Conservation (phyloP, 2,329 filamentous ascomycete species). For the Hypoxylon rubiginosum region DNA sequence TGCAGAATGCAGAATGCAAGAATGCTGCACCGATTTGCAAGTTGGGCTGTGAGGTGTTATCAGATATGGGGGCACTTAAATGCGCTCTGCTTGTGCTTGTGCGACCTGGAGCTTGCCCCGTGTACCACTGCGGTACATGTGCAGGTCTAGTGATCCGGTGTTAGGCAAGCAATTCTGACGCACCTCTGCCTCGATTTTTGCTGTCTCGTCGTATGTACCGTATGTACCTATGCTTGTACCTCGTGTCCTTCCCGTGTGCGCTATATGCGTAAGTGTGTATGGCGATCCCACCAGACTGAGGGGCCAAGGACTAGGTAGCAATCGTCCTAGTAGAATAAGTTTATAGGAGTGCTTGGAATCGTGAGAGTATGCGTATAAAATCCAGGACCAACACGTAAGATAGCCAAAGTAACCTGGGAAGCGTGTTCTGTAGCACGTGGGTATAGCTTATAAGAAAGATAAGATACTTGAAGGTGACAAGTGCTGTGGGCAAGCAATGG, state of each 20-base stretch:
- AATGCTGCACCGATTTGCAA: slow-evolving; percentile 28
- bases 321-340: slow-evolving; percentile 14
- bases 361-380: slow-evolving; percentile 1
- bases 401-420: too few species aligned
- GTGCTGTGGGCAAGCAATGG: not conserved
- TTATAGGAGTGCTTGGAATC: slow-evolving; percentile 11
- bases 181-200: slow-evolving; percentile 15
- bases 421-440: too few species aligned
- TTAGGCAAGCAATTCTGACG: slow-evolving; percentile 26
- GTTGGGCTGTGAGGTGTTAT: slow-evolving; percentile 44
- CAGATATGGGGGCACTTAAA: slow-evolving; percentile 36
- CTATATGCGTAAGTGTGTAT: not conserved
- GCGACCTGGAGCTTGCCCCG: slow-evolving; percentile 22
- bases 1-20: too few species aligned
- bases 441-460: not conserved
- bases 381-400: too few species aligned
- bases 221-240: slow-evolving; percentile 7
- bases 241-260: too few species aligned
- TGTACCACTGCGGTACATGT: slow-evolving; percentile 37
- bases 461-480: too few species aligned
- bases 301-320: not conserved
- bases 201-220: slow-evolving; percentile 13
- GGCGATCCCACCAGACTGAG: slow-evolving; percentile 1
- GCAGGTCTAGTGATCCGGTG: slow-evolving; percentile 25
- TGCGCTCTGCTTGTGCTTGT: slow-evolving; percentile 40